These are phyloP conservation scores for Nymphaea colorata DNA, from an alignment of 164 flowering plant species.

Conservation along the genomic window DNA sequence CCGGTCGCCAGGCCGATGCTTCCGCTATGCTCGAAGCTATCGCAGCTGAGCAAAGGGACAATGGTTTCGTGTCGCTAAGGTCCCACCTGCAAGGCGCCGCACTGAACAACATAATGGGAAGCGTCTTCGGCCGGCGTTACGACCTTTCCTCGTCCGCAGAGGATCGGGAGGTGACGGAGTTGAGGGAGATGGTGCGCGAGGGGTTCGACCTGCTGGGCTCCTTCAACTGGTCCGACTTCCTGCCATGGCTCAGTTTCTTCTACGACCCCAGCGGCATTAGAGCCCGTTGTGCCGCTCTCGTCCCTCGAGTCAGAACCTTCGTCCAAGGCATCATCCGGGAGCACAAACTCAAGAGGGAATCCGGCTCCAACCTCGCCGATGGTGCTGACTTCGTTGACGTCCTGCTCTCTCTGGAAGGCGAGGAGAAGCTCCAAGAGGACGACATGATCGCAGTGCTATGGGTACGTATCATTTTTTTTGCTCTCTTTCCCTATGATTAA, in stretches of 20 bases:
- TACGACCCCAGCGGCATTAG: conserved; percentile 35
- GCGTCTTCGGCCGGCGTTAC: conserved; percentile 56
- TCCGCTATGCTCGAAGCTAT: conserved; percentile 29
- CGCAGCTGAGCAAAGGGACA: conserved; percentile 11
- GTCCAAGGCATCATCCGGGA: conserved; percentile 39
- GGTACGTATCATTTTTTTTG: conserved; percentile 15
- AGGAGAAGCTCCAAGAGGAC: conserved; percentile 37
- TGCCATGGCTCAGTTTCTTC: conserved; percentile 44
- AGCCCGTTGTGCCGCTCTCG: conserved; percentile 35
- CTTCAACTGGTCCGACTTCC: conserved; percentile 64
- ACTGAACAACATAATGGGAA: conserved; percentile 49
- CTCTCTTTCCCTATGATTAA: not conserved
- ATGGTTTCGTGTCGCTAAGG: conserved; percentile 27
- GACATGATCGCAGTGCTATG: conserved; percentile 59
- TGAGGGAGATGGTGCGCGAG: conserved; percentile 49
- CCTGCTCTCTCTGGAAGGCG: conserved; percentile 40
- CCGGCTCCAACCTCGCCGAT: conserved; percentile 3
- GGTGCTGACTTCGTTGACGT: conserved; percentile 44
- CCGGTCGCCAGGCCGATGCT: conserved; percentile 25
- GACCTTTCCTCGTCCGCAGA: conserved; percentile 20
- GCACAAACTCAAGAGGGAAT: conserved; percentile 11
- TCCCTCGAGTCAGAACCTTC: conserved; percentile 39
- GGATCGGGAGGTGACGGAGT: conserved; percentile 18
- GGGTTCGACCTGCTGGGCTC: conserved; percentile 74
- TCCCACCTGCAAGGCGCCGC: conserved; percentile 45